Evolutionary conservation across 2,329 filamentous ascomycete genomes (phyloP).

Genomic region (Aspergillus sp.): DNA sequence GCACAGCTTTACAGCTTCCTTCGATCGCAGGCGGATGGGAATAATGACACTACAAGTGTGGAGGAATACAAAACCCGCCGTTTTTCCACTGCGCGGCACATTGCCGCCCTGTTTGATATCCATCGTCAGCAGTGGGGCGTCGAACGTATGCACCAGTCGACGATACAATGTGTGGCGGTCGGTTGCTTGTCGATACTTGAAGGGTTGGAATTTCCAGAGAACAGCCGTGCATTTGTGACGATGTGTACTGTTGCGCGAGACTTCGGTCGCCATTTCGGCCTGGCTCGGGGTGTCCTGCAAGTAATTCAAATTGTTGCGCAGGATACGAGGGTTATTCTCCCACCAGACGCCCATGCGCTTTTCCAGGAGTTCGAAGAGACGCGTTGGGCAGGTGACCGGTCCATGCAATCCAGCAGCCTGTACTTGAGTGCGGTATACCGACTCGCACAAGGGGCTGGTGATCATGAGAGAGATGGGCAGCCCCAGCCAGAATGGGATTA

Average conservation of each 20-base stretch:
- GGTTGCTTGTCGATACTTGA: constrained; percentile 22
- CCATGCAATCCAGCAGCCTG: constrained; percentile 17
- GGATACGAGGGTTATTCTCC: constrained; percentile 15
- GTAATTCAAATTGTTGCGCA: constrained; percentile 22
- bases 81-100: constrained; percentile 11
- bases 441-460: background rate
- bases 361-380: constrained; percentile 16
- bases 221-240: constrained; percentile 19
- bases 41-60: background rate
- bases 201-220: constrained; percentile 14
- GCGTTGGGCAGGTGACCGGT: constrained; percentile 12
- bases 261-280: constrained; percentile 18
- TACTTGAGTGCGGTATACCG: constrained; percentile 10
- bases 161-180: constrained; percentile 21
- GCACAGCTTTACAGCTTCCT: constrained; percentile 24
- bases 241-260: constrained; percentile 19
- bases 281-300: constrained; percentile 21
- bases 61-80: background rate
- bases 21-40: background rate
- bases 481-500: background rate
- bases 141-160: constrained; percentile 19
- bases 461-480: background rate
- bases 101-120: constrained; percentile 17
- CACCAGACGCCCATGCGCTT: constrained; percentile 16
- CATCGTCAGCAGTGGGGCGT: constrained; percentile 24